Conservation (phyloP, 2,329 filamentous ascomycete genomes). For the Sclerotinia subarctica region DNA sequence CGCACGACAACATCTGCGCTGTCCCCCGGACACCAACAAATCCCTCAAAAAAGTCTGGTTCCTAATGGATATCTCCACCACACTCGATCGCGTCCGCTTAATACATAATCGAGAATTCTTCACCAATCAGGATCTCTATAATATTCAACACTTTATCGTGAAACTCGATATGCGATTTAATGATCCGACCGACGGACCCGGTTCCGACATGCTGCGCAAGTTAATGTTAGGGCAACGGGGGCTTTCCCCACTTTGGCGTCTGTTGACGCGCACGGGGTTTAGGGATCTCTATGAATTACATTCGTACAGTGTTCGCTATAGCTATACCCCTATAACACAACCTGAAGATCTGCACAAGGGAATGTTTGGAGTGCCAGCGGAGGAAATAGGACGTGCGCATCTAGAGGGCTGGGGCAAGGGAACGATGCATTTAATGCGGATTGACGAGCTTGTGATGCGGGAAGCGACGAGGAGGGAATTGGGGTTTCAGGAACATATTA, state of each 20-base stretch:
- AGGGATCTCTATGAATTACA: slow-evolving; percentile 50
- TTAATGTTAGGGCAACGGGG: slow-evolving; percentile 59
- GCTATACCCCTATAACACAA: slow-evolving; percentile 39
- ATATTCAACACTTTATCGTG: slow-evolving; percentile 61
- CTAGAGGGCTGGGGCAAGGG: slow-evolving; percentile 56
- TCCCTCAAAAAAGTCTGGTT: slow-evolving; percentile 69
- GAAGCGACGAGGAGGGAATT: slow-evolving; percentile 55
- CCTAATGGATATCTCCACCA: slow-evolving; percentile 64
- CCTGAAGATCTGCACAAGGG: slow-evolving; percentile 39
- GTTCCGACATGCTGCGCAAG: slow-evolving; percentile 50
- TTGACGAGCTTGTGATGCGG: slow-evolving; percentile 56
- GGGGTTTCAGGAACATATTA: slow-evolving; percentile 51
- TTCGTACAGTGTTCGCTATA: slow-evolving; percentile 57
- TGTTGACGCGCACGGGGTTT: slow-evolving; percentile 57
- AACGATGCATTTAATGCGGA: slow-evolving; percentile 47
- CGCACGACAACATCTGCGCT: slow-evolving; percentile 54
- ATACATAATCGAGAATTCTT: slow-evolving; percentile 54
- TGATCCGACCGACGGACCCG: slow-evolving; percentile 56
- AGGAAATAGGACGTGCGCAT: slow-evolving; percentile 52
- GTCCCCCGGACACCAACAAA: slow-evolving; percentile 48
- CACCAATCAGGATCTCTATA: slow-evolving; percentile 57
- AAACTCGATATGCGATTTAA: slow-evolving; percentile 71
- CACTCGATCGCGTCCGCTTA: slow-evolving; percentile 50
- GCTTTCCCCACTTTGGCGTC: slow-evolving; percentile 55
- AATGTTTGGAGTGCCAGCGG: slow-evolving; percentile 47